These are phyloP conservation scores for Lipomyces sp. DNA, from an alignment of 805 yeast species.

Conservation along the genomic window DNA sequence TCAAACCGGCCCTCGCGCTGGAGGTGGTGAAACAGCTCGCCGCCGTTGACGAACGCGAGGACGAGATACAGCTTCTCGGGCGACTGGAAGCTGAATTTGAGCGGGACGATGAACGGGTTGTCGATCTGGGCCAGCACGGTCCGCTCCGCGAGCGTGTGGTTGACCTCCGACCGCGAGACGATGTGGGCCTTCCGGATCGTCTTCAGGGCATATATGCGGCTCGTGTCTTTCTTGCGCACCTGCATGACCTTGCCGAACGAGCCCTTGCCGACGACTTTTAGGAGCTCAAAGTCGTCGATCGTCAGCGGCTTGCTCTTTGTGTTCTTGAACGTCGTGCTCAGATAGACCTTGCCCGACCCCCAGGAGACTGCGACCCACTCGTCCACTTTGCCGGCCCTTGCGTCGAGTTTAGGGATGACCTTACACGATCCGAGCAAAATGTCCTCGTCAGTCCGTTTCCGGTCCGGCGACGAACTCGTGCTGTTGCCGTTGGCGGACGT, in stretches of 20 bases:
- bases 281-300: constrained; percentile 86
- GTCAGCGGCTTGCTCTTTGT: constrained; percentile 63
- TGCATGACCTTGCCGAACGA: constrained; percentile 99
- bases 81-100: constrained; percentile 94
- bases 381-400: constrained; percentile 34
- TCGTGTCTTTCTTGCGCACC: constrained; percentile 92
- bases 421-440: constrained; percentile 71
- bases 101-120: constrained; percentile 93
- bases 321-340: constrained; percentile 69
- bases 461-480: constrained; percentile 34
- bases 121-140: constrained; percentile 90
- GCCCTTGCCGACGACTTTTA: constrained; percentile 96
- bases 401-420: constrained; percentile 55
- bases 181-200: constrained; percentile 92
- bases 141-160: constrained; percentile 93
- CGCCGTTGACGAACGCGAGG: constrained; percentile 91
- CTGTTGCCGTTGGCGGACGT: constrained; percentile 43
- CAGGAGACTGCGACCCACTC: constrained; percentile 31
- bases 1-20: constrained; percentile 89
- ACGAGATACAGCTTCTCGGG: constrained; percentile 92
- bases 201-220: constrained; percentile 89
- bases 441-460: constrained; percentile 49
- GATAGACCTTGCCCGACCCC: constrained; percentile 40
- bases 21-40: constrained; percentile 90
- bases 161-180: constrained; percentile 89